Base-by-base conservation (phyloP, 2,329 filamentous ascomycete species). In the Remersonia thermophila region DNA sequence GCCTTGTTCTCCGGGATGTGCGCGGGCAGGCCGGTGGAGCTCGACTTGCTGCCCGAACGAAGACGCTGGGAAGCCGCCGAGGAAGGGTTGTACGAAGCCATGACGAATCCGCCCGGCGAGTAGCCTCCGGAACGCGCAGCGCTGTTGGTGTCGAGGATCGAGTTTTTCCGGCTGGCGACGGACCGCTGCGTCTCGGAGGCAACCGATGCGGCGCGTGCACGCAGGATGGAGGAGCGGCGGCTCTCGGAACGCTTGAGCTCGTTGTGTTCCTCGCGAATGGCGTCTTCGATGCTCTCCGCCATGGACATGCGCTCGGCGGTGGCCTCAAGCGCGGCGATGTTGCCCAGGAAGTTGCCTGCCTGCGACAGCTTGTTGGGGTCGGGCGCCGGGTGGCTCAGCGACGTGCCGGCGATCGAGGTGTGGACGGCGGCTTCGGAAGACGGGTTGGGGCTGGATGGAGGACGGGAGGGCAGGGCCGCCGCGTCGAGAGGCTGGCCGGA, bases 271-370 rank as follows among this genome's bases (percentile, higher is more conserved):
- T 80, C 74, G 40, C 80, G 72, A 49, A 86, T 87, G 47, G 83
- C 80, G 61, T 82, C 74, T 49, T 81, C 80, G 51, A 86, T 81
- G 43, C 82, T 83, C 43, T 77, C 82, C 38, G 76, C 78, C 62
- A 73, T 71, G 47, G 79, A 83, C 55, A 87, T 65, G 45, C 76
- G 71, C 57, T 86, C 81, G 33, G 82, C 82, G 9, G 76, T 79
- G 46, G 80, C 77, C 57, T 89, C 82, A 43, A 87, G 71, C 33
- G 77, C 73, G 46, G 78, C 75, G 43, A 87, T 77, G 60, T 80
- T 85, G 53, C 68, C 69, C 13, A 69, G 60, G 52, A 73, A 77
- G 23, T 73, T 73, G 17, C 71, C 73, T 39, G 77, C 71, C 38
- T 76, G 66, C 34, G 67, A 71, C 38, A 76, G 66, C 37, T 66